A percentile compares a stretch with the other conserved stretches of the same genome.
Conservation (phyloP, 306 rosid species). For the Cicer bijugum region DNA sequence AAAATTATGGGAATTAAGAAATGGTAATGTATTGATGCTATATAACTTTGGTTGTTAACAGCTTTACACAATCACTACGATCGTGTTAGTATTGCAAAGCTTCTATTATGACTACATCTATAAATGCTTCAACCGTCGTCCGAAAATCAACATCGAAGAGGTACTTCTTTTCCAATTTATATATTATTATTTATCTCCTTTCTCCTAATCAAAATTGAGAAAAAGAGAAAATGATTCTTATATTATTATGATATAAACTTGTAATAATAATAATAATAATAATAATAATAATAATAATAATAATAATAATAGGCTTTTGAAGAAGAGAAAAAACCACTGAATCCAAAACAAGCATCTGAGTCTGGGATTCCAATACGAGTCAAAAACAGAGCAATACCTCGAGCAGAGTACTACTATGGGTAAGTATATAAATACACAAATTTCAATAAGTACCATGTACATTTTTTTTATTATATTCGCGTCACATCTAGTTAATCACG, state of each 20-base stretch:
- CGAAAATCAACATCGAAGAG: slow-evolving; percentile 40
- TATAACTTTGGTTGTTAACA: slow-evolving; percentile 38
- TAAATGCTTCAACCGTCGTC: slow-evolving; percentile 51
- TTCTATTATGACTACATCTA: slow-evolving; percentile 69
- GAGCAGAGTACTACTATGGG: slow-evolving; percentile 73
- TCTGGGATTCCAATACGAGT: slow-evolving; percentile 62
- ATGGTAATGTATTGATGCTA: background rate
- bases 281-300: no score
- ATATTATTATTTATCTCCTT: background rate
- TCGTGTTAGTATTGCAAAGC: slow-evolving; percentile 77
- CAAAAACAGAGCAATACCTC: slow-evolving; percentile 52
- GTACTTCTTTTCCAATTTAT: slow-evolving; percentile 42
- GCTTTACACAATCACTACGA: slow-evolving; percentile 78
- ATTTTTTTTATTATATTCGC: no score
- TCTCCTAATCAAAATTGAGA: background rate
- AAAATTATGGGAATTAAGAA: no score
- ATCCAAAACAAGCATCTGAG: slow-evolving; percentile 40
- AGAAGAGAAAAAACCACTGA: slow-evolving; percentile 67
- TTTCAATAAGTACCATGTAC: no score
- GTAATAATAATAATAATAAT: no score
- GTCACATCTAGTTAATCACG: no score
- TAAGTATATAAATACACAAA: background rate
- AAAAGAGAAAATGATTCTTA: background rate
- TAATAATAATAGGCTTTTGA: slow-evolving; percentile 39
- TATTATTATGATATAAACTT: background rate